These are phyloP conservation scores for Colletotrichum neosansevieriae DNA, from an alignment of 2,329 filamentous ascomycete species.

Conservation along the genomic window DNA sequence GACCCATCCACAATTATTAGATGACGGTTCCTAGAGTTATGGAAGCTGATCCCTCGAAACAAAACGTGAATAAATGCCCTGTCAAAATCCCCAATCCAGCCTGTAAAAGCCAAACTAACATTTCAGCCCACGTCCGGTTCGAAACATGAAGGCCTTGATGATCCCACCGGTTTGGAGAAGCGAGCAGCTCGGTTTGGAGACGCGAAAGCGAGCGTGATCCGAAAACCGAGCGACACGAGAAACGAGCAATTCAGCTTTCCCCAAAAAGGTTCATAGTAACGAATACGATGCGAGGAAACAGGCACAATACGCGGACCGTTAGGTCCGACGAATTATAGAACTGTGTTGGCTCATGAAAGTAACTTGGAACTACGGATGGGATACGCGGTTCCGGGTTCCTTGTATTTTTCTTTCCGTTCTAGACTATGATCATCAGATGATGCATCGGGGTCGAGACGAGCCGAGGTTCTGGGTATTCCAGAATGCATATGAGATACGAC, in stretches of 20 bases:
- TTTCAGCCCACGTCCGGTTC: background rate
- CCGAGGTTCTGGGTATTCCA: background rate
- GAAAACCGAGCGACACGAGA: constrained; percentile 5
- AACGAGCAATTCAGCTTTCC: background rate
- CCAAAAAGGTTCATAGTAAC: background rate
- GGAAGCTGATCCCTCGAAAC: background rate
- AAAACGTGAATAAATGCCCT: background rate
- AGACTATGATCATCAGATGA: background rate
- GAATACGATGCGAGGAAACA: constrained; percentile 6
- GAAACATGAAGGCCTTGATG: background rate
- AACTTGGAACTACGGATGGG: background rate
- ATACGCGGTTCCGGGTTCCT: background rate
- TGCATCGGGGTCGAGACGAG: background rate
- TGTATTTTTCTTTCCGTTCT: background rate
- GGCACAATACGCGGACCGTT: background rate
- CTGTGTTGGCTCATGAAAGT: no score
- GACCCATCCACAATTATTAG: no score
- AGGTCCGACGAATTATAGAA: background rate
- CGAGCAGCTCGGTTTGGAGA: constrained; percentile 14
- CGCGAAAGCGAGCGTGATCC: constrained; percentile 14
- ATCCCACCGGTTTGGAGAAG: background rate
- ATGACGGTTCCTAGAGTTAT: background rate
- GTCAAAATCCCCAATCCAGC: background rate
- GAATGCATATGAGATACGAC: background rate
- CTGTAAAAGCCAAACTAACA: background rate